Evolutionary conservation across 169 alveolate species (phyloP).

Genomic region (Besnoitia besnoiti): DNA sequence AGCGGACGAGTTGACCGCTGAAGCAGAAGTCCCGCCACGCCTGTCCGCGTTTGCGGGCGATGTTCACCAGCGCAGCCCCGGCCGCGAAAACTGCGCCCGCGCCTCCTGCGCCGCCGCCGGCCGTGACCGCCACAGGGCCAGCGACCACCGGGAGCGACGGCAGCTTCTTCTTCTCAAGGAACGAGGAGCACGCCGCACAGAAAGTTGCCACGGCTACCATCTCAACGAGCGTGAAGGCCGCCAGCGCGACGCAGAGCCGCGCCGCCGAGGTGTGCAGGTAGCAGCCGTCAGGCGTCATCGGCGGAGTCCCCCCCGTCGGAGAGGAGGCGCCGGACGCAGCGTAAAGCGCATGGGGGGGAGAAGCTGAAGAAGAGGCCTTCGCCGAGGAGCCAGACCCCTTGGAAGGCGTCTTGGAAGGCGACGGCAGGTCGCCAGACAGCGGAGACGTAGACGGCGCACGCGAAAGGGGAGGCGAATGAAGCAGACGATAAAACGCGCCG

Average conservation of each 20-base stretch:
- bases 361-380: not conserved
- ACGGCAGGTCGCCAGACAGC: not conserved
- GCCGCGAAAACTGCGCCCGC: constrained; percentile 65
- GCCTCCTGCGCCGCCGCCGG: constrained; percentile 61
- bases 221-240: constrained; percentile 47
- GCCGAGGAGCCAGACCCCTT: not conserved
- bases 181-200: constrained; percentile 53
- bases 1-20: constrained; percentile 60
- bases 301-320: not conserved
- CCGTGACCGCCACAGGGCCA: constrained; percentile 48
- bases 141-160: constrained; percentile 55
- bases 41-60: constrained; percentile 43
- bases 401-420: not conserved
- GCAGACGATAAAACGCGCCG: not conserved
- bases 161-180: constrained; percentile 51
- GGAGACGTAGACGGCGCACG: not conserved
- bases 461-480: not conserved
- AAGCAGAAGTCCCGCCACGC: constrained; percentile 51
- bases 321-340: not conserved
- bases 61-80: constrained; percentile 40
- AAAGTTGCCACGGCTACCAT: constrained; percentile 49
- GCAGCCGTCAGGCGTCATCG: constrained; percentile 36
- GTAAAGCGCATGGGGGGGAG: too few species aligned
- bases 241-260: constrained; percentile 51
- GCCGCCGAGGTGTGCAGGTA: constrained; percentile 54